Base-by-base conservation (phyloP, 768 basidiomycete species). In the Termitomyces sp. region DNA sequence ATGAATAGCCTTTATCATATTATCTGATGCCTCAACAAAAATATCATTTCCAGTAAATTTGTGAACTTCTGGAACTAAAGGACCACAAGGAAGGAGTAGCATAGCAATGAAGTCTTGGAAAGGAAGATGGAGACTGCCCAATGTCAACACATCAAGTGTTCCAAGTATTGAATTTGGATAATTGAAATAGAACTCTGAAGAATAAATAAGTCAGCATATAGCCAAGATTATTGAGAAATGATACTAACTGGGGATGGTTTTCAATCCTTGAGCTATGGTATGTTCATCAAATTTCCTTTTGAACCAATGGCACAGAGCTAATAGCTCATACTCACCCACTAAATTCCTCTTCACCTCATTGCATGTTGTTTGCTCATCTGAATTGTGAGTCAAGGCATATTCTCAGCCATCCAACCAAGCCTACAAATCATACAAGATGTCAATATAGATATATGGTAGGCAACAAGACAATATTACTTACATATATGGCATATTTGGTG, bases 311-410 rank as follows among this genome's bases (percentile, higher is more conserved):
- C 25, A 25, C 25, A 25, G 25, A 25, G 25, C 49, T 15, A 71
- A 60, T 34, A 71, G 59, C n/a, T 42, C 56, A 45, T 62, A 66
- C 40, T 71, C 66, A 4, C 62, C 64, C 6, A 32, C n/a, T 17
- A 70, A 48, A 34, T 66, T 59, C 1, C 56, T 50, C 37, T 56
- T 36, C 5, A 66, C 63, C 2, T 61, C 57, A 11, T 43, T 42
- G 3, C 20, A 40, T 10, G 43, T 55, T 38, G 54, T 65, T 31
- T 47, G 48, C 2, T 55, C 48, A 51, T 64, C 64, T 17, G 51
- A 57, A 1, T 63, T 63, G 32, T 67, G 62, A 0, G 66, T 69
- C 0, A 71, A 37, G 2, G 65, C 66, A 63, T 67, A 70, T 60
- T 70, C 69, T 43, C 40, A 59, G 20, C 51, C 62, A 43, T 12